These are phyloP conservation scores for Psilocybe subaeruginosa DNA, from an alignment of 768 basidiomycete genomes.

Conservation along the genomic window DNA sequence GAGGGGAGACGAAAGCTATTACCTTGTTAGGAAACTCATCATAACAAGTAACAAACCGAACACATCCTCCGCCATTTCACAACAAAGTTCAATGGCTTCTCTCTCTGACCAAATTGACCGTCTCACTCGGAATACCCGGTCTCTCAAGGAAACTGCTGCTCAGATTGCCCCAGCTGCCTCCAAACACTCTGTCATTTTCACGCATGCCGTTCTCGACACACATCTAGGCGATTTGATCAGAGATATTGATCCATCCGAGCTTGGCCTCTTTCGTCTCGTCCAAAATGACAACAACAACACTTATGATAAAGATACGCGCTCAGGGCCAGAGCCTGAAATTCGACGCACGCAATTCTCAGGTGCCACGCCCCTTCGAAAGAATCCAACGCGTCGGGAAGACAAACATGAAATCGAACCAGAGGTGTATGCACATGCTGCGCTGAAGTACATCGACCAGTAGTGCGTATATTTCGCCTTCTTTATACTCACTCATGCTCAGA, in stretches of 20 bases:
- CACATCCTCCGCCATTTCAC: neutral
- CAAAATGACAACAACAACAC: constrained; percentile 24
- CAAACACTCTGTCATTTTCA: constrained; percentile 46
- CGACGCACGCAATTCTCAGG: constrained; percentile 68
- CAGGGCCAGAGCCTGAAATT: constrained; percentile 41
- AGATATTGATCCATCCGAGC: constrained; percentile 76
- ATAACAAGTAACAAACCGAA: constrained; percentile 14
- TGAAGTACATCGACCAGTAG: constrained; percentile 81
- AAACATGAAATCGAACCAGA: constrained; percentile 66
- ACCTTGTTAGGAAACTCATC: constrained; percentile 19
- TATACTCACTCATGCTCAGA: constrained; percentile 6
- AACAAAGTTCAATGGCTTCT: constrained; percentile 44
- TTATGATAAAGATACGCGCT: constrained; percentile 35
- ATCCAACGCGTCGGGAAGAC: constrained; percentile 40
- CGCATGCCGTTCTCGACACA: constrained; percentile 63
- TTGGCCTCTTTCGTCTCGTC: constrained; percentile 74
- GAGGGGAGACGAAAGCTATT: constrained; percentile 15
- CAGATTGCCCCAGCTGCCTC: constrained; percentile 29
- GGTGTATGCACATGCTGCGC: constrained; percentile 73
- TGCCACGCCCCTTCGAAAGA: constrained; percentile 69
- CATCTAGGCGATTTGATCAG: constrained; percentile 78
- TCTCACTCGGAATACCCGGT: constrained; percentile 51
- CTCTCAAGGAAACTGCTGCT: constrained; percentile 50
- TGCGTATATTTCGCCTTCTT: constrained; percentile 37
- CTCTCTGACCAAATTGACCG: constrained; percentile 74